phyloP scores from a whole-genome alignment of 2,329 filamentous ascomycete genomes.

The Fusarium proliferatum region DNA sequence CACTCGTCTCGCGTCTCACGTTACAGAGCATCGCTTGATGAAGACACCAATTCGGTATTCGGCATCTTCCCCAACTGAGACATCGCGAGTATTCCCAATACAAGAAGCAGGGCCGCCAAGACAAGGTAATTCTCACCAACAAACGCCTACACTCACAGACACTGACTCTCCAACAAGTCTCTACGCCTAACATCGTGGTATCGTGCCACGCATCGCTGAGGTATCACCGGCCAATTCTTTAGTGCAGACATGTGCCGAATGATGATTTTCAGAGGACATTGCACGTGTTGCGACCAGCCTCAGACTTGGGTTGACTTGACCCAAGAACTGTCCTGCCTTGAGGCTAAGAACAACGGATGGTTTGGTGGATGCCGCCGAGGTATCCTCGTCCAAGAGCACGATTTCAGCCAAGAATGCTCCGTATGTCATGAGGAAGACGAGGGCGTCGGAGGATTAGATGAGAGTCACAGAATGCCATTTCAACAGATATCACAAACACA shows the following conservation, averaged over 20 bases:
- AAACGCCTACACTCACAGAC: background rate
- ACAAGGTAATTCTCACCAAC: background rate
- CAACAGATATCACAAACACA: constrained; percentile 3
- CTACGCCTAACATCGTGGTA: background rate
- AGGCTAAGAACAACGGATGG: constrained; percentile 60
- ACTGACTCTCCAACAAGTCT: constrained; percentile 3
- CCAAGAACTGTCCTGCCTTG: constrained; percentile 60
- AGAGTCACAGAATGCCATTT: constrained; percentile 35
- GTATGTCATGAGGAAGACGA: constrained; percentile 56
- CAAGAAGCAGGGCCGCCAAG: background rate
- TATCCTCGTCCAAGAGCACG: constrained; percentile 56
- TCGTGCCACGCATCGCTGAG: background rate
- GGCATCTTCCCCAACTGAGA: constrained; percentile 10
- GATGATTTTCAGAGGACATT: constrained; percentile 57
- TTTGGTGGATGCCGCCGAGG: constrained; percentile 59
- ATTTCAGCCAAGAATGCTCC: constrained; percentile 61
- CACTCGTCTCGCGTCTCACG: constrained; percentile 1
- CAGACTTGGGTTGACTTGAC: constrained; percentile 58
- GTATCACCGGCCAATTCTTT: background rate
- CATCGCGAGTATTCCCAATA: constrained; percentile 6
- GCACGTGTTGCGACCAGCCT: constrained; percentile 54
- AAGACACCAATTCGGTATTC: constrained; percentile 17
- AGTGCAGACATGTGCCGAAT: constrained; percentile 59
- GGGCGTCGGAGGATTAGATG: constrained; percentile 55
- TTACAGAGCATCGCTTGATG: constrained; percentile 28